Percentiles rank a stretch among this genome's conserved stretches.
phyloP scores from a whole-genome alignment of 2,329 filamentous ascomycete genomes.

The Fusarium sp. region DNA sequence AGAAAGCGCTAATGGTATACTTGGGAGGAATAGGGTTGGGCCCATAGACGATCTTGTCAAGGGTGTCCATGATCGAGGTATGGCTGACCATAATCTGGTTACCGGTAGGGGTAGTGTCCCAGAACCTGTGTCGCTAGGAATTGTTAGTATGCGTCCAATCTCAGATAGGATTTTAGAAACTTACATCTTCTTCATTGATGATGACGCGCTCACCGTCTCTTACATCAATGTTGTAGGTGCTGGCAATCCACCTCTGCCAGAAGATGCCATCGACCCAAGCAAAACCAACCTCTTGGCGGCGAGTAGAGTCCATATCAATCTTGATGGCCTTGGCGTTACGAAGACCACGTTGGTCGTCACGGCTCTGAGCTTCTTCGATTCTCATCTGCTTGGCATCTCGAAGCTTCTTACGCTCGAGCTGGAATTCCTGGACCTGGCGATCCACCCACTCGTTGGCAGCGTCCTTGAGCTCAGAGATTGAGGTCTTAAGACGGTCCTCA shows the following conservation, averaged over 20 bases:
- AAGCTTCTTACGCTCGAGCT: conserved; percentile 91
- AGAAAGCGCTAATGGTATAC: conserved; percentile 78
- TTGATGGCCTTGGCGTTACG: conserved; percentile 89
- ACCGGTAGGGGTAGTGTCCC: conserved; percentile 91
- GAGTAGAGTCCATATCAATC: conserved; percentile 89
- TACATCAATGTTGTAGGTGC: conserved; percentile 93
- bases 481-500: conserved; percentile 79
- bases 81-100: conserved; percentile 90
- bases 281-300: conserved; percentile 90
- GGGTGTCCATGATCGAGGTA: conserved; percentile 89
- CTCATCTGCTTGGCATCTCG: conserved; percentile 94
- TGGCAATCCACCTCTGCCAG: conserved; percentile 96
- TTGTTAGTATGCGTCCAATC: conserved; percentile 50
- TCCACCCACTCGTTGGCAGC: conserved; percentile 98
- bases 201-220: conserved; percentile 91
- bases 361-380: conserved; percentile 95
- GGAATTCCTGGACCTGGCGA: conserved; percentile 90
- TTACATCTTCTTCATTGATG: conserved; percentile 96
- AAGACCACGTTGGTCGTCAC: conserved; percentile 87
- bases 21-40: conserved; percentile 81
- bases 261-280: conserved; percentile 98
- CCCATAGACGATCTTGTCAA: conserved; percentile 76
- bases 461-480: conserved; percentile 92
- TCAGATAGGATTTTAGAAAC: conserved; percentile 52
- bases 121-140: conserved; percentile 86